Evolutionary conservation across 73 alveolate species (phyloP).

Genomic region (Effrenium voratum): DNA sequence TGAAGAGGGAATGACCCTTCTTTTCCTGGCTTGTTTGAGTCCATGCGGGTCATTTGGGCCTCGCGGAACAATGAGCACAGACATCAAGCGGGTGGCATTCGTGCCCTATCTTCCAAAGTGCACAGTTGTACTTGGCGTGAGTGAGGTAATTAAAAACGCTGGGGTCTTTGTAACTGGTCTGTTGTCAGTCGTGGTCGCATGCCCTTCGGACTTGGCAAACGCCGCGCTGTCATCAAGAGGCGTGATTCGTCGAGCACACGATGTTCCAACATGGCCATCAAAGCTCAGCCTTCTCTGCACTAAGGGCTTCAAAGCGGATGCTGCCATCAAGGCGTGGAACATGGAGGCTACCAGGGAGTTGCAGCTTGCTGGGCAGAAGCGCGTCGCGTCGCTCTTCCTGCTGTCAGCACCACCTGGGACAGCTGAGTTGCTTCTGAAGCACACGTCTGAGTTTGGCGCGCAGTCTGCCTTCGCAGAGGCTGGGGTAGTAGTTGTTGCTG

Average conservation of each 20-base stretch:
- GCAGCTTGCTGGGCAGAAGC: not conserved
- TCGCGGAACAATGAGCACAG: too few relatives aligned
- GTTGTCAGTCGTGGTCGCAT: too few relatives aligned
- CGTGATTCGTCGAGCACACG: not conserved
- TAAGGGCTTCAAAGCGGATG: not conserved
- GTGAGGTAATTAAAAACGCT: too few relatives aligned
- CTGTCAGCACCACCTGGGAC: not conserved
- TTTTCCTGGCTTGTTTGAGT: too few relatives aligned
- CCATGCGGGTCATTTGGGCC: too few relatives aligned
- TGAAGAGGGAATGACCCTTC: too few relatives aligned
- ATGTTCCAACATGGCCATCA: not conserved
- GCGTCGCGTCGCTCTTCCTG: not conserved
- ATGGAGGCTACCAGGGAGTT: not conserved
- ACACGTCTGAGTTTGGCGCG: not conserved
- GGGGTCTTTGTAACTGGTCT: too few relatives aligned
- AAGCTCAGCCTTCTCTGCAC: not conserved
- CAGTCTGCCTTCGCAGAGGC: not conserved
- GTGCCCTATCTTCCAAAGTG: too few relatives aligned
- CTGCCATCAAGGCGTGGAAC: conserved; percentile 30
- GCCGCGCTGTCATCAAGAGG: conserved; percentile 16
- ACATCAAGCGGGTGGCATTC: too few relatives aligned
- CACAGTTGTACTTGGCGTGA: too few relatives aligned
- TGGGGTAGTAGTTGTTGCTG: too few relatives aligned
- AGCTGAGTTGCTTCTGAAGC: not conserved
- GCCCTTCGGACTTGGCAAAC: too few relatives aligned